Conservation (phyloP, 2,329 filamentous ascomycete genomes). For the Camillea tinctor region DNA sequence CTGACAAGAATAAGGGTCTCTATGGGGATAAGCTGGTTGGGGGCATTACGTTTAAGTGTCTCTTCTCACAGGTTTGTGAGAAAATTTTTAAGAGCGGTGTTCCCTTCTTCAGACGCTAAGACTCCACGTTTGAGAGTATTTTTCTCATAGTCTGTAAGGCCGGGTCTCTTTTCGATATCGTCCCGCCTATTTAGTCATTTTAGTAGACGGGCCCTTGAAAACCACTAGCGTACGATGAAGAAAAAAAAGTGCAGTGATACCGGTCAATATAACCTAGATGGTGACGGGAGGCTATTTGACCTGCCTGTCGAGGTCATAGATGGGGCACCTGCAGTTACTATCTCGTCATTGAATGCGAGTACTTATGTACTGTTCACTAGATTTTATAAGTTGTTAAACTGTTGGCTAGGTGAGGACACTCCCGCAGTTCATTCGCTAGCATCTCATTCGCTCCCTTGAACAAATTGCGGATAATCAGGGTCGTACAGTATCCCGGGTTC, state of each 20-base stretch:
- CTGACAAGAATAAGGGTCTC: not conserved
- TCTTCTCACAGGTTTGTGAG: not conserved
- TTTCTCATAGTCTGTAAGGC: not conserved
- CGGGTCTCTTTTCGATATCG: not conserved
- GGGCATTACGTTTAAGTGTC: not conserved
- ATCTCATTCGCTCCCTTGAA: not conserved
- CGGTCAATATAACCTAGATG: not conserved
- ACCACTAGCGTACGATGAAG: not conserved
- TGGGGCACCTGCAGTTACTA: slow-evolving; percentile 8
- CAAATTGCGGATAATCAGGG: not conserved
- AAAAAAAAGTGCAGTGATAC: not conserved
- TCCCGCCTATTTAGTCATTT: not conserved
- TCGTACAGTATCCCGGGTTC: not conserved
- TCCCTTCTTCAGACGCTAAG: not conserved
- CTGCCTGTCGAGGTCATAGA: not conserved
- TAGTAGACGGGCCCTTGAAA: not conserved
- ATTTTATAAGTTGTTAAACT: not conserved
- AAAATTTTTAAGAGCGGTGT: too few species aligned
- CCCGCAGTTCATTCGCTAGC: not conserved
- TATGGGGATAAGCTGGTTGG: not conserved
- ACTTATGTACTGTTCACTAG: not conserved
- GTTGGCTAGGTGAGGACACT: not conserved
- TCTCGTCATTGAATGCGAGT: slow-evolving; percentile 11
- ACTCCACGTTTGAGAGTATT: not conserved
- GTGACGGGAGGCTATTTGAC: not conserved